phyloP scores from a whole-genome alignment of 345 rosid species.

The Hibiscus tridactylites region DNA sequence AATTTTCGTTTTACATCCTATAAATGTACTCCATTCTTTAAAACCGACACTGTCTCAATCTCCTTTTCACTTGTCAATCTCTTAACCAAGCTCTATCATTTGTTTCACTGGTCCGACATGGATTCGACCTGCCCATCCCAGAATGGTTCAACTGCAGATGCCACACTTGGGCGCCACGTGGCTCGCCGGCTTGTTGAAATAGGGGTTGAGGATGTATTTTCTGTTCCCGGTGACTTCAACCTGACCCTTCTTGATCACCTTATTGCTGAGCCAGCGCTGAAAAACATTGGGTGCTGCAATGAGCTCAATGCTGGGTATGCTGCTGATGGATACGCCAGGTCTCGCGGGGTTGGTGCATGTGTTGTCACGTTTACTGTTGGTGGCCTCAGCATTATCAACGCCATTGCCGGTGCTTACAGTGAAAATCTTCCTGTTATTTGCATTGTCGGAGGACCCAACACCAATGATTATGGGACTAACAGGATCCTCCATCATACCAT shows the following conservation, averaged over 20 bases:
- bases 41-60: no score
- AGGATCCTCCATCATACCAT: conserved; percentile 61
- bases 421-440: conserved; percentile 58
- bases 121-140: no score
- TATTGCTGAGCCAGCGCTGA: conserved; percentile 56
- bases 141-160: conserved; percentile 8
- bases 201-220: conserved; percentile 50
- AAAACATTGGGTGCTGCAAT: conserved; percentile 58
- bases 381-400: conserved; percentile 47
- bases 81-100: no score
- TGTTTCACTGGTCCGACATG: no score
- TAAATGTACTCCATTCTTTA: no score
- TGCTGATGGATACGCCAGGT: conserved; percentile 60
- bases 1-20: no score
- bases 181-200: conserved; percentile 56
- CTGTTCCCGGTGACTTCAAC: conserved; percentile 68
- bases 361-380: conserved; percentile 68
- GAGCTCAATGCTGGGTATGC: conserved; percentile 73
- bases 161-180: conserved; percentile 55
- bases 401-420: conserved; percentile 60
- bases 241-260: conserved; percentile 61
- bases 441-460: conserved; percentile 57
- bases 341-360: conserved; percentile 62
- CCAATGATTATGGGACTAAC: conserved; percentile 56
- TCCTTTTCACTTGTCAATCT: no score